Percentiles rank a stretch among this genome's conserved stretches.
These are phyloP conservation scores for Colletotrichum plurivorum DNA, from an alignment of 2,329 filamentous ascomycete genomes.

Conservation along the genomic window DNA sequence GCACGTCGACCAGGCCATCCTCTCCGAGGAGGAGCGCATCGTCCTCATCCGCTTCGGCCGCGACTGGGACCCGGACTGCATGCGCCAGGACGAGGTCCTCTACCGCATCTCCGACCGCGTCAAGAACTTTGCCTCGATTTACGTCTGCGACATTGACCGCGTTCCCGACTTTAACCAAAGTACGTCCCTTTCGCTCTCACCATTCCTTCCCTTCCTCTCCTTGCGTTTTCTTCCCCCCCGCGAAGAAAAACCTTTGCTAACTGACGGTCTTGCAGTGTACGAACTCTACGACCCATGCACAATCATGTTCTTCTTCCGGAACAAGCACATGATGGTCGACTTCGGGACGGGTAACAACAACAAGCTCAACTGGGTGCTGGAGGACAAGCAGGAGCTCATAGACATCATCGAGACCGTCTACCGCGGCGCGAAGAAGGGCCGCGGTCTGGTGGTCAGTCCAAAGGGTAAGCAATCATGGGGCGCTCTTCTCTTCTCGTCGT, in stretches of 20 bases:
- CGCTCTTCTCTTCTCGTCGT: neutral
- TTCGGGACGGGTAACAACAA: constrained; percentile 99
- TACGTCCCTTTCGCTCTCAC: constrained; percentile 54
- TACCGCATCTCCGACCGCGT: constrained; percentile 94
- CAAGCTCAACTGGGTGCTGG: constrained; percentile 85
- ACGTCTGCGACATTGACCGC: constrained; percentile 92
- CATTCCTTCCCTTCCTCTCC: too few species aligned
- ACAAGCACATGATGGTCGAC: constrained; percentile 99
- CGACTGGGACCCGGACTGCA: constrained; percentile 84
- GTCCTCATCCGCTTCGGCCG: constrained; percentile 91
- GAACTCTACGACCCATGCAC: constrained; percentile 92
- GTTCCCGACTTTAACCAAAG: constrained; percentile 93
- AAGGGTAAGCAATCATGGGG: constrained; percentile 68
- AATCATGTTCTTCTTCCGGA: constrained; percentile 97
- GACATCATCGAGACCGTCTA: constrained; percentile 99
- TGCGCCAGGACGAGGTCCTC: constrained; percentile 89
- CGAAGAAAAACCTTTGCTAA: neutral
- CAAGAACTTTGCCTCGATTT: constrained; percentile 94
- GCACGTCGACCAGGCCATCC: constrained; percentile 75
- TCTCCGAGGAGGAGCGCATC: constrained; percentile 87
- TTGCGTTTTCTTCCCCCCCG: constrained; percentile 2
- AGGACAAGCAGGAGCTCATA: constrained; percentile 98
- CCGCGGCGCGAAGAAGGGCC: constrained; percentile 96
- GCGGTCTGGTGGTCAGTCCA: constrained; percentile 95
- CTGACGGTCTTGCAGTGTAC: constrained; percentile 31